A percentile compares a stretch with the other conserved stretches of the same genome.
Conservation (phyloP, 306 rosid genomes). For the Cicer cuneatum region DNA sequence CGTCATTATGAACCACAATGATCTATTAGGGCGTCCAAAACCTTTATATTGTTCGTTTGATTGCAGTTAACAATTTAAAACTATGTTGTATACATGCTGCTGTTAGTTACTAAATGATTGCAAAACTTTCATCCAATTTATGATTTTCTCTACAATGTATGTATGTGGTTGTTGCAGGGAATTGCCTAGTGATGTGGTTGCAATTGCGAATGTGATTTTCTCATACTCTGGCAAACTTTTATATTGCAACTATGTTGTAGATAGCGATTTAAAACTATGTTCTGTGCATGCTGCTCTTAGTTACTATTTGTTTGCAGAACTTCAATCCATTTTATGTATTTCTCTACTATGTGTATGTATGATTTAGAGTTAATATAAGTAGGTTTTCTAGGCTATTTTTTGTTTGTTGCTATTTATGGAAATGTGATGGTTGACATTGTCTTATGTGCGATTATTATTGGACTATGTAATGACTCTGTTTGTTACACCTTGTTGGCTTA, state of each 20-base stretch:
- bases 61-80: neutral
- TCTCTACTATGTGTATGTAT: neutral
- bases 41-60: neutral
- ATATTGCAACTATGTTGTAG: neutral
- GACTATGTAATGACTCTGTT: neutral
- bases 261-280: neutral
- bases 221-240: neutral
- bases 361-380: neutral
- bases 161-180: neutral
- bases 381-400: neutral
- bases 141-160: too few species aligned
- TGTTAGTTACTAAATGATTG: too few species aligned
- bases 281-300: slow-evolving; percentile 23
- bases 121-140: too few species aligned
- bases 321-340: neutral
- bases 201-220: neutral
- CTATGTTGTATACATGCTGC: neutral
- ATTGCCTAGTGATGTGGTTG: neutral
- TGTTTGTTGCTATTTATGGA: slow-evolving; percentile 9
- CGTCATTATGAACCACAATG: neutral
- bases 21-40: neutral
- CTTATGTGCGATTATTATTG: slow-evolving; percentile 15
- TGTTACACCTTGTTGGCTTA: slow-evolving; percentile 12
- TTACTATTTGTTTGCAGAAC: neutral
- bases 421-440: slow-evolving; percentile 25